Evolutionary conservation across 1,284 basidiomycete species (phyloP).

Genomic region (Rhodotorula sp.): DNA sequence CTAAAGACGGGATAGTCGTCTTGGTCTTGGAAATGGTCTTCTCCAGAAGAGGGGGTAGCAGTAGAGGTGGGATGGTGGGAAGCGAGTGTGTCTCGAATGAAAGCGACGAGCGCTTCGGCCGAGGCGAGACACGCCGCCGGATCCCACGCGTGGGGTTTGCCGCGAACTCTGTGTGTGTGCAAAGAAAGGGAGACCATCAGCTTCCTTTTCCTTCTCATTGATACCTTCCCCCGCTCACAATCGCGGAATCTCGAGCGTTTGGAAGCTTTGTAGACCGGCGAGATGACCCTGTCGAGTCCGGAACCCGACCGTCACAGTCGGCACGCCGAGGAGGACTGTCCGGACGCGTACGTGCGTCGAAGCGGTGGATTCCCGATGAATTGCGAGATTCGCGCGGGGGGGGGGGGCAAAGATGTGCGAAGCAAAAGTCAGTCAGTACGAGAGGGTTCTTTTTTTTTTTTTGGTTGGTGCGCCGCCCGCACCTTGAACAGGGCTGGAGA

Average conservation of each 20-base stretch:
- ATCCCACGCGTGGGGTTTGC: slow-evolving; percentile 73
- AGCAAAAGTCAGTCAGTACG: no score
- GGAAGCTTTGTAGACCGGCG: slow-evolving; percentile 45
- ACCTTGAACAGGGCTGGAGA: slow-evolving; percentile 1
- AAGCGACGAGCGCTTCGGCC: slow-evolving; percentile 64
- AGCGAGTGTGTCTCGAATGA: slow-evolving; percentile 55
- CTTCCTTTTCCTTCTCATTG: no score
- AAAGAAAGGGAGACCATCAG: slow-evolving; percentile 54
- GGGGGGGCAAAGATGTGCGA: no score
- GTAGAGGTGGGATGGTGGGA: slow-evolving; percentile 13
- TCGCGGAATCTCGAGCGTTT: slow-evolving; percentile 49
- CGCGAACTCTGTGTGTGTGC: slow-evolving; percentile 58
- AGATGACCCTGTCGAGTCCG: slow-evolving; percentile 67
- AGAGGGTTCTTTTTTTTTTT: no score
- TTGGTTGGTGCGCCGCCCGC: no score
- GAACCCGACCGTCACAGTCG: slow-evolving; percentile 91
- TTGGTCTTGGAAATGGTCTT: slow-evolving; percentile 10
- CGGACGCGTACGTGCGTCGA: no score
- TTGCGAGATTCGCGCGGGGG: no score
- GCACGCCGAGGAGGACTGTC: slow-evolving; percentile 43
- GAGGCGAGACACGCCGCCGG: slow-evolving; percentile 72
- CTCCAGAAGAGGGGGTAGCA: slow-evolving; percentile 3
- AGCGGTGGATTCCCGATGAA: no score
- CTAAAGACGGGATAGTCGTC: slow-evolving; percentile 61
- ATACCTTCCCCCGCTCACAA: slow-evolving; percentile 39